A percentile compares a stretch with the other conserved stretches of the same genome.
These are phyloP conservation scores for Monascus ruber DNA, from an alignment of 2,329 filamentous ascomycete genomes.

Conservation along the genomic window DNA sequence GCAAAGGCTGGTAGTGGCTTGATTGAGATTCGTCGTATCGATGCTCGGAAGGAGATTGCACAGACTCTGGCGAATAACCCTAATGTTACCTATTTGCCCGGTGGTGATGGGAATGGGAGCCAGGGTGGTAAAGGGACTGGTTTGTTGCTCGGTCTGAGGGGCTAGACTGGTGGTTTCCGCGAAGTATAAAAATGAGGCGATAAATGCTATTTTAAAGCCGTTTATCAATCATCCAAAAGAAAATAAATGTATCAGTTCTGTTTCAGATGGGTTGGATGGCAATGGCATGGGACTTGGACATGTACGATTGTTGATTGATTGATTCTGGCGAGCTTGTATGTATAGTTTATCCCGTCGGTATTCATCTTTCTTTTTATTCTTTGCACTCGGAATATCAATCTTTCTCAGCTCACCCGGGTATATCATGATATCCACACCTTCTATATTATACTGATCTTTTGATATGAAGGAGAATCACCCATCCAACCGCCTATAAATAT, in stretches of 20 bases:
- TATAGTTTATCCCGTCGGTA: slow-evolving; percentile 8
- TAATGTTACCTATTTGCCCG: slow-evolving; percentile 89
- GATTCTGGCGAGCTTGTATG: not conserved
- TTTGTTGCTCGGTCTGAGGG: slow-evolving; percentile 56
- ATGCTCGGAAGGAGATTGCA: slow-evolving; percentile 92
- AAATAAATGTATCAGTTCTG: not conserved
- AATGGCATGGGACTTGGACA: not conserved
- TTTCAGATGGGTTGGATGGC: not conserved
- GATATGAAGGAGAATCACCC: not conserved
- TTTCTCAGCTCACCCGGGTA: too few species aligned
- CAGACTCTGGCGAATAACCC: slow-evolving; percentile 80
- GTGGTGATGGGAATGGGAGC: slow-evolving; percentile 48
- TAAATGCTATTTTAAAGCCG: not conserved
- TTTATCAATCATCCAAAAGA: not conserved
- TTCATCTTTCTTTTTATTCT: slow-evolving; percentile 8
- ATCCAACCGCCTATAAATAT: slow-evolving; percentile 53
- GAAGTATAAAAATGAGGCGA: too few species aligned
- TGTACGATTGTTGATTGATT: not conserved
- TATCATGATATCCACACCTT: too few species aligned
- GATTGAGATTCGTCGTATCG: slow-evolving; percentile 92
- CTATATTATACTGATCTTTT: not conserved
- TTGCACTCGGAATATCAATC: not conserved
- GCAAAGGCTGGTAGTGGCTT: slow-evolving; percentile 87
- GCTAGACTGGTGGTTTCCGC: slow-evolving; percentile 18
- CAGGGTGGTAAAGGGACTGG: slow-evolving; percentile 52